These are phyloP conservation scores for Dendrobium nobile DNA, from an alignment of 106 monocot genomes.

Conservation along the genomic window DNA sequence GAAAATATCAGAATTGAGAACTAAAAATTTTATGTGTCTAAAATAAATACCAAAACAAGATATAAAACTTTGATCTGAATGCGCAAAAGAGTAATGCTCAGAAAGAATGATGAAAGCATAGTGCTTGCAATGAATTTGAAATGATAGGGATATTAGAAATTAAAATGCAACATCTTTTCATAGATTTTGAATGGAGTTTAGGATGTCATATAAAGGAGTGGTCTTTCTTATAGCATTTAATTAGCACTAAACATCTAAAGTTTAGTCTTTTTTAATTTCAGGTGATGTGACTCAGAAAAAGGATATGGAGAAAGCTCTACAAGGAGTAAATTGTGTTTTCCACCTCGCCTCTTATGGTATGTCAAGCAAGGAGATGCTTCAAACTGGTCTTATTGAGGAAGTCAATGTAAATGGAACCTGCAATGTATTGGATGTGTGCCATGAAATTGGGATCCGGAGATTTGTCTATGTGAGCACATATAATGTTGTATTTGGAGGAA, in stretches of 20 bases:
- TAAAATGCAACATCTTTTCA: too few relatives aligned
- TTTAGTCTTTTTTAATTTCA: background rate
- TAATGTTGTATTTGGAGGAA: constrained; percentile 88
- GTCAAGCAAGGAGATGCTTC: constrained; percentile 97
- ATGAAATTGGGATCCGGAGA: constrained; percentile 62
- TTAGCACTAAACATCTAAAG: background rate
- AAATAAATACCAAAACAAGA: too few relatives aligned
- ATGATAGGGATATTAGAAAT: too few relatives aligned
- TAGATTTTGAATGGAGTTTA: too few relatives aligned
- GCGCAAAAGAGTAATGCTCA: too few relatives aligned
- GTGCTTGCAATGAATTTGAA: too few relatives aligned
- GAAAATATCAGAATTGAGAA: too few relatives aligned
- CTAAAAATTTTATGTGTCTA: too few relatives aligned
- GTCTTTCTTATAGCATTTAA: too few relatives aligned
- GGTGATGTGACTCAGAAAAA: constrained; percentile 64
- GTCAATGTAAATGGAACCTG: constrained; percentile 87
- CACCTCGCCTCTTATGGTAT: constrained; percentile 94
- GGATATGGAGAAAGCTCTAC: constrained; percentile 67
- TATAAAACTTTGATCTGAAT: too few relatives aligned
- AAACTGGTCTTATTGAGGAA: constrained; percentile 46
- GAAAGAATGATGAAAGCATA: too few relatives aligned
- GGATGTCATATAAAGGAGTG: too few relatives aligned
- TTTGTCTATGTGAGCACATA: constrained; percentile 90
- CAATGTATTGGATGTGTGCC: constrained; percentile 73
- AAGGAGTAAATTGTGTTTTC: constrained; percentile 75